A percentile compares a stretch with the other conserved stretches of the same genome.
Evolutionary conservation across 2,329 filamentous ascomycete genomes (phyloP).

Genomic region (Biscogniauxia mediterranea): DNA sequence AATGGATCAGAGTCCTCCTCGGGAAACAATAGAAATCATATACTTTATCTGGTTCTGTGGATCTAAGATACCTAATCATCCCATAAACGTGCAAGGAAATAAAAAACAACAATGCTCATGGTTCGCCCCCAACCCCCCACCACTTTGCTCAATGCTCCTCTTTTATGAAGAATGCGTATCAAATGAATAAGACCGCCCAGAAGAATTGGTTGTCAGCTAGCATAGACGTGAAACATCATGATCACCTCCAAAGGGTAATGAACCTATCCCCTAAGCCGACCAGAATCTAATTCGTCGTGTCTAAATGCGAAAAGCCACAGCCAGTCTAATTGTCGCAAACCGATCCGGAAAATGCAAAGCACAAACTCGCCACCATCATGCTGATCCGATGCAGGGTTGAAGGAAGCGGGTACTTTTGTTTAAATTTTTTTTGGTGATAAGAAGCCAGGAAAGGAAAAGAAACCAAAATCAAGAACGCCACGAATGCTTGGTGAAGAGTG

Average conservation of each 20-base stretch:
- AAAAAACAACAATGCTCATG: conserved; percentile 21
- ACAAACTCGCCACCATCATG: conserved; percentile 34
- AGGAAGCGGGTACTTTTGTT: conserved; percentile 32
- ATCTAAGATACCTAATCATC: conserved; percentile 22
- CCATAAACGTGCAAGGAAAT: conserved; percentile 15
- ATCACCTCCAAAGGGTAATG: conserved; percentile 26
- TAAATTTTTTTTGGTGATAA: neutral
- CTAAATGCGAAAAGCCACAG: conserved; percentile 35
- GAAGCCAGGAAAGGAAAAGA: conserved; percentile 14
- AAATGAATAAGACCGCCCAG: conserved; percentile 22
- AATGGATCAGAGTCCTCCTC: too few species aligned
- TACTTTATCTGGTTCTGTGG: conserved; percentile 22
- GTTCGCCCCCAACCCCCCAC: conserved; percentile 21
- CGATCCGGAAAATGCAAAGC: conserved; percentile 36
- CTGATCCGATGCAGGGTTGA: conserved; percentile 30
- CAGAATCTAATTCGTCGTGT: conserved; percentile 34
- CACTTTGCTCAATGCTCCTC: conserved; percentile 27
- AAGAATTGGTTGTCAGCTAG: conserved; percentile 20
- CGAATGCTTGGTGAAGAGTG: conserved; percentile 26
- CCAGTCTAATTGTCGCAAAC: conserved; percentile 34
- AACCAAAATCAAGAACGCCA: conserved; percentile 32
- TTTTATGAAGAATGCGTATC: conserved; percentile 28
- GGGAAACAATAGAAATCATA: conserved; percentile 14
- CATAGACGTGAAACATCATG: conserved; percentile 30
- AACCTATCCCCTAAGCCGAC: conserved; percentile 19